Evolutionary conservation across 2,329 filamentous ascomycete genomes (phyloP).

Genomic region (Calonectria multiphialidica): DNA sequence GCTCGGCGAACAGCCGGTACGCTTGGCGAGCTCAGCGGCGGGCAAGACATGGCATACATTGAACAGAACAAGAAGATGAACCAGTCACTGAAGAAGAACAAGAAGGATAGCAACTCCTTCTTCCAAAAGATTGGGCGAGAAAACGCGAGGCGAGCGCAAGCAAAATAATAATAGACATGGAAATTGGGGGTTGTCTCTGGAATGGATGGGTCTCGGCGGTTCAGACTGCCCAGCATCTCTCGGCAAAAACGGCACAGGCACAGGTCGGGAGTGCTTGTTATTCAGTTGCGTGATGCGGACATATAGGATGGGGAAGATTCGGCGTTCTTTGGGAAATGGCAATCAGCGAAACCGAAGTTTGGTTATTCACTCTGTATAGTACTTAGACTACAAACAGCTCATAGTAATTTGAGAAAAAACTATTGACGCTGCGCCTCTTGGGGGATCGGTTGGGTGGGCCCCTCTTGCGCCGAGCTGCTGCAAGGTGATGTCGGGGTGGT

Average conservation of each 20-base stretch:
- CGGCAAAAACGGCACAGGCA: slow-evolving; percentile 8
- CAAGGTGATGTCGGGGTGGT: background rate
- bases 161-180: slow-evolving; percentile 41
- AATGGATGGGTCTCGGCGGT: slow-evolving; percentile 11
- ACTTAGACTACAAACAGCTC: slow-evolving; percentile 14
- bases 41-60: slow-evolving; percentile 97
- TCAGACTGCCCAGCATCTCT: slow-evolving; percentile 21
- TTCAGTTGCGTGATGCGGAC: slow-evolving; percentile 17
- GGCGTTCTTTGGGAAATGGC: slow-evolving; percentile 36
- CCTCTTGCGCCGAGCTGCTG: background rate
- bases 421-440: background rate
- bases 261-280: slow-evolving; percentile 14
- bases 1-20: slow-evolving; percentile 86
- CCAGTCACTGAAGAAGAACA: slow-evolving; percentile 52
- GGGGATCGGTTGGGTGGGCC: background rate
- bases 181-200: background rate
- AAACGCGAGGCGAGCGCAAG: slow-evolving; percentile 53
- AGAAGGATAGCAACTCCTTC: slow-evolving; percentile 54
- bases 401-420: background rate
- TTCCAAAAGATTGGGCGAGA: slow-evolving; percentile 59
- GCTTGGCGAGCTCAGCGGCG: slow-evolving; percentile 87
- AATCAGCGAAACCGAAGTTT: slow-evolving; percentile 16
- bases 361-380: slow-evolving; percentile 27
- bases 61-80: slow-evolving; percentile 83
- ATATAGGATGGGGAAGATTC: slow-evolving; percentile 36